These are phyloP conservation scores for Pleurotus ostreatus DNA, from an alignment of 768 basidiomycete species.

Conservation along the genomic window DNA sequence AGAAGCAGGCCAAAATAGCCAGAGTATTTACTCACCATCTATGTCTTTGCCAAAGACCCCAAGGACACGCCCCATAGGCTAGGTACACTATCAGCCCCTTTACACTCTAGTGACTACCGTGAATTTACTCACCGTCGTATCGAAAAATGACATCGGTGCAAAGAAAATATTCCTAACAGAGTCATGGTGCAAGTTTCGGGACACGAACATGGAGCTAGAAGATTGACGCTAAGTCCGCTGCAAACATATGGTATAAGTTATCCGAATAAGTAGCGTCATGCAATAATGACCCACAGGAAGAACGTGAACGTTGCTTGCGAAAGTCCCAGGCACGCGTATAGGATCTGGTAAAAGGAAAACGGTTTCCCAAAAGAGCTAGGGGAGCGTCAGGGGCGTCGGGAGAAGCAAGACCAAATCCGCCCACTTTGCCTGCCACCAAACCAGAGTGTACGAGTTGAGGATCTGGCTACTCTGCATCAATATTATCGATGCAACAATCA, in stretches of 20 bases:
- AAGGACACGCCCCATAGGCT: conserved; percentile 59
- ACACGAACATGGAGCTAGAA: conserved; percentile 56
- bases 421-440: conserved; percentile 69
- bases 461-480: conserved; percentile 62
- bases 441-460: conserved; percentile 61
- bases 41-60: conserved; percentile 66
- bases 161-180: conserved; percentile 56
- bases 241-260: not conserved
- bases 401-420: conserved; percentile 11
- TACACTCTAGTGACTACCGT: not conserved
- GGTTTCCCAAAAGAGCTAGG: conserved; percentile 40
- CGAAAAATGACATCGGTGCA: conserved; percentile 78
- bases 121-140: conserved; percentile 46
- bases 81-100: not conserved
- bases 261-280: no score
- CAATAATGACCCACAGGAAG: conserved; percentile 34
- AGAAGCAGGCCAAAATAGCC: not conserved
- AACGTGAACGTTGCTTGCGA: conserved; percentile 55
- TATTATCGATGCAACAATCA: conserved; percentile 44
- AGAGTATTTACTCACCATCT: conserved; percentile 38
- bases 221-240: conserved; percentile 51
- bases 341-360: conserved; percentile 58
- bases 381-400: no score
- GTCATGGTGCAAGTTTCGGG: conserved; percentile 56
- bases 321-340: conserved; percentile 62